Evolutionary conservation across 176 grass and related monocot species (phyloP).

Genomic region (Rhynchospora tenuis): DNA sequence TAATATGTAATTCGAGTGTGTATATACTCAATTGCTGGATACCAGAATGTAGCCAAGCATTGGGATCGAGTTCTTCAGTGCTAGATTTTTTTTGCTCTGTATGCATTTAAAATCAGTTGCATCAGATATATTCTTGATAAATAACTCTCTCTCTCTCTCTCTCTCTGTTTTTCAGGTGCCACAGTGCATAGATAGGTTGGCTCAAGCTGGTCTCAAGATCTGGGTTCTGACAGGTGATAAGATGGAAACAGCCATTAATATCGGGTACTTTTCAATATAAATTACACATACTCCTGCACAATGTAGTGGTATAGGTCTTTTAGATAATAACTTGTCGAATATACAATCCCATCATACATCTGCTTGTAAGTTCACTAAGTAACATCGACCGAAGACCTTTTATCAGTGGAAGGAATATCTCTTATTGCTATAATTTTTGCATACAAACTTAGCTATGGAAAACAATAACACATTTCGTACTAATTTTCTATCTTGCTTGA

Average conservation of each 20-base stretch:
- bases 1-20: not conserved
- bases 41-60: not conserved
- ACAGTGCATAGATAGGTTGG: conserved; percentile 93
- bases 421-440: conserved; percentile 1
- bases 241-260: conserved; percentile 99
- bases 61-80: not conserved
- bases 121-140: not conserved
- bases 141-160: not conserved
- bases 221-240: conserved; percentile 99
- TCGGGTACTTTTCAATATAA: conserved; percentile 58
- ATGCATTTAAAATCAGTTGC: not conserved
- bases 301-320: not conserved
- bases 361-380: not conserved
- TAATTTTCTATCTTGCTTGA: not conserved
- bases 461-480: not conserved
- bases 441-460: not conserved
- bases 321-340: not conserved
- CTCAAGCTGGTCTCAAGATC: conserved; percentile 94
- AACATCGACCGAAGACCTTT: conserved; percentile 16
- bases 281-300: not conserved
- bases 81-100: not conserved
- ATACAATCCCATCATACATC: not conserved
- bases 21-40: not conserved
- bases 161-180: conserved; percentile 58
- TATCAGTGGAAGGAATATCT: conserved; percentile 11